These are phyloP conservation scores for Avena eriantha DNA, from an alignment of 176 grass and related monocot genomes.

Conservation along the genomic window DNA sequence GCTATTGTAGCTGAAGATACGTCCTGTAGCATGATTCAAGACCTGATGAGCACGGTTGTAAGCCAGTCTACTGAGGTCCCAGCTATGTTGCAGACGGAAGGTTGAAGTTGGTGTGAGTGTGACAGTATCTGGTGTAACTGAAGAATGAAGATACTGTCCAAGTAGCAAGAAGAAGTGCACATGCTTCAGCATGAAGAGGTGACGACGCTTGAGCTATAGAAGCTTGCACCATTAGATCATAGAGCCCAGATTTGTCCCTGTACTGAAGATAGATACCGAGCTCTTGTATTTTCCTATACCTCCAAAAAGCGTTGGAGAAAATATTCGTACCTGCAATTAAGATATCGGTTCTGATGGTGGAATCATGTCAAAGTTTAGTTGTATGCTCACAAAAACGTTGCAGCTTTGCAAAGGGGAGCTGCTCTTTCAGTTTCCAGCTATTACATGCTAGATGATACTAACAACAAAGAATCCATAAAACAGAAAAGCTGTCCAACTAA, in stretches of 20 bases:
- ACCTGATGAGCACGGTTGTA: too few relatives aligned
- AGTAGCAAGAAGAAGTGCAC: neutral
- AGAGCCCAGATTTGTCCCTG: neutral
- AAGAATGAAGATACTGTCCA: neutral
- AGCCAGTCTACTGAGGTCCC: too few relatives aligned
- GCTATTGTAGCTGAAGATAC: too few relatives aligned
- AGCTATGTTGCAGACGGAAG: neutral
- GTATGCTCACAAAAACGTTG: neutral
- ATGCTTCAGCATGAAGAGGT: neutral
- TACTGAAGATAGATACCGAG: neutral
- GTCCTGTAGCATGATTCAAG: too few relatives aligned
- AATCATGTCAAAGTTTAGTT: neutral
- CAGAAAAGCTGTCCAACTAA: neutral
- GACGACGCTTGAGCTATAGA: neutral
- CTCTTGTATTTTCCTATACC: neutral
- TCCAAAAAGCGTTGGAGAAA: neutral
- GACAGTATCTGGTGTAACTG: too few relatives aligned
- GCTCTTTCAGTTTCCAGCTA: neutral
- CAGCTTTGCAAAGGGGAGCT: neutral
- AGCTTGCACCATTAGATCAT: neutral
- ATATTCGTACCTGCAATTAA: neutral
- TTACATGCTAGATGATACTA: neutral
- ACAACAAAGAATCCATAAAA: neutral
- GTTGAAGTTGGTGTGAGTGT: neutral
- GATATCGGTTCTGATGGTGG: neutral